Evolutionary conservation across 2,329 filamentous ascomycete species (phyloP), one percentile per base, ranked within the genome.

Genomic region (Berkeleyomyces rouxiae): DNA sequence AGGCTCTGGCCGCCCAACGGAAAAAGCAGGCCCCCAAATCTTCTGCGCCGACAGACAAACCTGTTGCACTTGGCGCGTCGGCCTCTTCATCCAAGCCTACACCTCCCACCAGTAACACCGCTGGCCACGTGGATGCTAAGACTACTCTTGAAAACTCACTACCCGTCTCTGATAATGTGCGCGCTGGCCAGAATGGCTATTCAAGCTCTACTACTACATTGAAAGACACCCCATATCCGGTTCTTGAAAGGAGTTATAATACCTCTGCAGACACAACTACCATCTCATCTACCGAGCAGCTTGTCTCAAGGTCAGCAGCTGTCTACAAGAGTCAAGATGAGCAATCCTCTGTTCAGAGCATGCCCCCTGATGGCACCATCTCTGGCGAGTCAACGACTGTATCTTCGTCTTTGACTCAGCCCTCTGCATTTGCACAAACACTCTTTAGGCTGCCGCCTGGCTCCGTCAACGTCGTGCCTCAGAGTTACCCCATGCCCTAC

Each of bases 1-100:
- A 95, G 68, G 90, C 90, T 58, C 77, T 99, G 49, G 91, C 92
- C 60, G 90, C 90, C 42, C 87, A 88, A 61, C 81, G 90, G 37
- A 91, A 90, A 71, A 91, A 88, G 74, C 95, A 90, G 72, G 84
- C 84, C 11, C 84, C 84, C 39, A 84, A 86, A 4, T n/a, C 49
- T 0, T 10, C 55, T 4, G 31, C 7, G 16, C 58, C 33, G 23
- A 7, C 36, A 46, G 11, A 31, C 3, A 44, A 46, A 11, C 46
- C 61, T 31, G 11, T 7, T 37, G 33, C n/a, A n/a, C 4, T 36
- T 11, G 39, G 2, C 4, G 51, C 33, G n/a, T 37, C 39, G 13
- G 5, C 59, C 10, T 31, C 59, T 51, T 11, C 2, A 7, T 31
- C 58, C 31, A n/a, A 7, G 31, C 16, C 58, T 49, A 40, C 31